Conservation (phyloP, 2,329 filamentous ascomycete species). For the Colletotrichum sp. region DNA sequence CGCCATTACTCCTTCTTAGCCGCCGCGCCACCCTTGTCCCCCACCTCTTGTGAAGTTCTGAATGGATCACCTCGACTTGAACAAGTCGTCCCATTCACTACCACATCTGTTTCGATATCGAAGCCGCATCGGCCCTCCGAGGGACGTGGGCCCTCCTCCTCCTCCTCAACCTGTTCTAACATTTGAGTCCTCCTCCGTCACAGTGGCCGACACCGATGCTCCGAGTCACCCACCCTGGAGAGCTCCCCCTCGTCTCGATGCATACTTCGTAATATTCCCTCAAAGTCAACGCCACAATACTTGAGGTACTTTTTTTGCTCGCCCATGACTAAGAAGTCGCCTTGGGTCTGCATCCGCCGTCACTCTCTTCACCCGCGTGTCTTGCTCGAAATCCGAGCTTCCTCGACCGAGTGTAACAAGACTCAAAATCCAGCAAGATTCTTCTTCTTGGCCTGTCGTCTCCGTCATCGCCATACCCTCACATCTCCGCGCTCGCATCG, state of each 20-base stretch:
- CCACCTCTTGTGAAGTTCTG: not conserved
- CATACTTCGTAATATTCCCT: not conserved
- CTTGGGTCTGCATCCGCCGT: not conserved
- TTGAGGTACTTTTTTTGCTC: not conserved
- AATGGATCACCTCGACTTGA: not conserved
- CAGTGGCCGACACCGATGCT: not conserved
- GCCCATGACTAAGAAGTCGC: not conserved
- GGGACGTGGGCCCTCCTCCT: not conserved
- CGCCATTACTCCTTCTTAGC: not conserved
- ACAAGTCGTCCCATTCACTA: not conserved
- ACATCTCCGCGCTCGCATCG: conserved; percentile 14
- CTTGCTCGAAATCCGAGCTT: conserved; percentile 10
- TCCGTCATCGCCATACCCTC: not conserved
- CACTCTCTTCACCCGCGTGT: not conserved
- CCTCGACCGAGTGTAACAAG: conserved; percentile 2
- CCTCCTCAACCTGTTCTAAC: not conserved
- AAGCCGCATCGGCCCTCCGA: conserved; percentile 12
- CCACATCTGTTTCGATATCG: not conserved
- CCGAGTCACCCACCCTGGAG: not conserved
- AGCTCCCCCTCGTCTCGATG: not conserved
- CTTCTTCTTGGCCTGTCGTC: not conserved
- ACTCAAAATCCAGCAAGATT: not conserved
- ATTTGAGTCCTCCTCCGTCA: not conserved
- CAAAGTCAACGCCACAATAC: not conserved
- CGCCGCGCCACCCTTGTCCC: not conserved